These are phyloP conservation scores for Chaetomium olivaceum DNA, from an alignment of 2,329 filamentous ascomycete species.

Conservation along the genomic window DNA sequence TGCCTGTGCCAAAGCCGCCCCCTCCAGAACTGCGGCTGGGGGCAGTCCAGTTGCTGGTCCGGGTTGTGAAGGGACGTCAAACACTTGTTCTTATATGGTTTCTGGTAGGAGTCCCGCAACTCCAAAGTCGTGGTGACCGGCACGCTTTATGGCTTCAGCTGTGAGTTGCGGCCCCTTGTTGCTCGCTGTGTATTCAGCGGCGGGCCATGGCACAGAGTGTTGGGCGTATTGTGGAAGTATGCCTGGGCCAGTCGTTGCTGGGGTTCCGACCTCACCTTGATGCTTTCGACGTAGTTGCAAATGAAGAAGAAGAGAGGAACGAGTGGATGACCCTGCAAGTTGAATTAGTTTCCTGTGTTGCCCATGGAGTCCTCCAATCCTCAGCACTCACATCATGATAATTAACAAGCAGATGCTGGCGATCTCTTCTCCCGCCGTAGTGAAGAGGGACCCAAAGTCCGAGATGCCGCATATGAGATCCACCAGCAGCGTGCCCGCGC, in stretches of 20 bases:
- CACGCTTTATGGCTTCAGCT: background rate
- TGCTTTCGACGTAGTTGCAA: conserved; percentile 20
- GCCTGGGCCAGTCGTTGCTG: background rate
- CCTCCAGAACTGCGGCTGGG: background rate
- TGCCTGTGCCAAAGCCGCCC: background rate
- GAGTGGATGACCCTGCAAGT: conserved; percentile 27
- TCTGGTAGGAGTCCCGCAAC: background rate
- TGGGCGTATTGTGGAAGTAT: background rate
- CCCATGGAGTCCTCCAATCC: background rate
- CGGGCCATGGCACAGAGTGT: background rate
- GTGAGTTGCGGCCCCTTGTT: background rate
- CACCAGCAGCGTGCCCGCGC: conserved; percentile 19
- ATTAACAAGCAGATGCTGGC: conserved; percentile 21
- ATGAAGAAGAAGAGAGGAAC: conserved; percentile 28
- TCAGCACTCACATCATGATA: conserved; percentile 25
- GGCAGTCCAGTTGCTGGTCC: background rate
- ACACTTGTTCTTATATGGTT: background rate
- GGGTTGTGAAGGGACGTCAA: background rate
- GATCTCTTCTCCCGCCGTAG: conserved; percentile 17
- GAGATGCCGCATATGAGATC: conserved; percentile 26
- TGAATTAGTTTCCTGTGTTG: background rate
- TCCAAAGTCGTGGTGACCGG: background rate
- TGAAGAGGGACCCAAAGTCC: background rate
- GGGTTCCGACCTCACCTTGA: background rate
- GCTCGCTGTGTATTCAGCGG: background rate